These are phyloP conservation scores for Ophiostoma piceae DNA, from an alignment of 2,329 filamentous ascomycete genomes.

Conservation along the genomic window DNA sequence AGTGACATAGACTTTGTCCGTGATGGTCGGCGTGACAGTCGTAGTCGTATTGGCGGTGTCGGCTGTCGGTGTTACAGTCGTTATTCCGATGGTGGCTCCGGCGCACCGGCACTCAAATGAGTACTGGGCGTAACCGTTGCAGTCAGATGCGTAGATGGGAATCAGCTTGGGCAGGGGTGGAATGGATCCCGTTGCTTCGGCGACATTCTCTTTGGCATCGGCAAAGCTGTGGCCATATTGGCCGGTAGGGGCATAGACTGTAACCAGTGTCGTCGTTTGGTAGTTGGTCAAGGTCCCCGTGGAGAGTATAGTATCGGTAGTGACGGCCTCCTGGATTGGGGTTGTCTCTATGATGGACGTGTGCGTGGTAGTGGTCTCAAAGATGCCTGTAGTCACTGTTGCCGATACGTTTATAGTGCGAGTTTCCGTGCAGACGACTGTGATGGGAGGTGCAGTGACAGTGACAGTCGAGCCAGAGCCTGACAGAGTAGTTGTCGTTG, in stretches of 20 bases:
- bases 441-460: conserved; percentile 12
- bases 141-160: conserved; percentile 18
- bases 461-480: conserved; percentile 9
- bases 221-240: too few species aligned
- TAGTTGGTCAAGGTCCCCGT: conserved; percentile 9
- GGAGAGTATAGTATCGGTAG: not conserved
- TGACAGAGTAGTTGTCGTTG: not conserved
- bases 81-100: conserved; percentile 10
- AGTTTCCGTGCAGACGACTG: not conserved
- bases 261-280: conserved; percentile 14
- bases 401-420: not conserved
- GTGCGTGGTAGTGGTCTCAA: conserved; percentile 1
- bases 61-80: conserved; percentile 1
- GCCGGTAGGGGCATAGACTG: not conserved
- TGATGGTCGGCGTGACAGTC: conserved; percentile 12
- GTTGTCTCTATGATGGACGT: conserved; percentile 20
- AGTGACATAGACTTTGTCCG: not conserved
- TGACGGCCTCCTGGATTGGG: not conserved
- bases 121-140: conserved; percentile 1
- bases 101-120: conserved; percentile 15
- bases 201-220: not conserved
- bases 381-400: not conserved
- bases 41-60: not conserved
- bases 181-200: not conserved
- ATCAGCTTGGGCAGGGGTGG: not conserved